Evolutionary conservation across 371 early-diverging fungal genomes (phyloP).

Genomic region (Mortierella polycephala): DNA sequence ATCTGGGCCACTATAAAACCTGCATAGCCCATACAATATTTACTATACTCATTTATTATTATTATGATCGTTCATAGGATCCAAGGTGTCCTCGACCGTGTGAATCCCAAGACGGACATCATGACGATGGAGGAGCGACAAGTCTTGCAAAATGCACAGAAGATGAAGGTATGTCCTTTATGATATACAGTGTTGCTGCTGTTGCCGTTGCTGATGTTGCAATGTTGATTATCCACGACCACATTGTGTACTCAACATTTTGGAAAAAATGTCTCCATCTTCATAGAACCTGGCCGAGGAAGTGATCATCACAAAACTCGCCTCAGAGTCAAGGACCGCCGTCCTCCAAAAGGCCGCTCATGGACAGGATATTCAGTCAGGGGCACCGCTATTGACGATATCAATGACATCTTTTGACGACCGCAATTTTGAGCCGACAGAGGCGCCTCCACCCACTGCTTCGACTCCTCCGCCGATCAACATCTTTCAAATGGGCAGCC

Average conservation of each 20-base stretch:
- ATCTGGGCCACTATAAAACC: neutral
- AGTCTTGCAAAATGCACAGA: constrained; percentile 40
- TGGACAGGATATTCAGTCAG: neutral
- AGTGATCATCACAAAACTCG: constrained; percentile 28
- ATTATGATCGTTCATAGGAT: constrained; percentile 12
- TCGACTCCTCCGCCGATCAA: constrained; percentile 8
- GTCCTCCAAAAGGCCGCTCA: neutral
- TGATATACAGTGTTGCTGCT: too few relatives aligned
- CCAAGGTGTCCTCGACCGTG: constrained; percentile 30
- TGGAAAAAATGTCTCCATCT: too few relatives aligned
- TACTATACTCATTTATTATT: neutral
- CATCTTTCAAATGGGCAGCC: constrained; percentile 19
- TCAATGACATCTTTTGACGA: neutral
- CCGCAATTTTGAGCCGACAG: constrained; percentile 11
- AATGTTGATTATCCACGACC: too few relatives aligned
- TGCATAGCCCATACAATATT: too few relatives aligned
- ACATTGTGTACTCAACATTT: too few relatives aligned
- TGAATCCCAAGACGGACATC: constrained; percentile 24
- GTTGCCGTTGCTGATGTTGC: neutral
- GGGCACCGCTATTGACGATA: constrained; percentile 10
- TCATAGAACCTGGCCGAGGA: constrained; percentile 40
- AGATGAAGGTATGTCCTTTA: constrained; percentile 39
- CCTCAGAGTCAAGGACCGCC: constrained; percentile 2
- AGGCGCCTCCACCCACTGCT: constrained; percentile 33
- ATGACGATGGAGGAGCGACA: constrained; percentile 42